Conservation (phyloP, 768 basidiomycete genomes). For the Paxillus involutus region DNA sequence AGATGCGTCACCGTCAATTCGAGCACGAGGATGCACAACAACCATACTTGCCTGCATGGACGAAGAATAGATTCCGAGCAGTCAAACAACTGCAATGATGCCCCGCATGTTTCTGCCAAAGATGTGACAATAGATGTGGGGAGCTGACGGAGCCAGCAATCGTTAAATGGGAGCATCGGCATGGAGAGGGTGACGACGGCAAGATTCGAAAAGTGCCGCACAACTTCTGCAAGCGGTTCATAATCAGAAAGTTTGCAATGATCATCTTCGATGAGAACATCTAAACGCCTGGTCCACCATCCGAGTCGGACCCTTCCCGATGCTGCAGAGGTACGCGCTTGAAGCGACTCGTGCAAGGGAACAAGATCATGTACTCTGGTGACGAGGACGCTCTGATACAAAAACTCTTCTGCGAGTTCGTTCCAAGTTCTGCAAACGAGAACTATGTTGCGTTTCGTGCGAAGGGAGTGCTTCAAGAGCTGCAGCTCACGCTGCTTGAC, state of each 20-base stretch:
- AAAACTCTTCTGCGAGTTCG: conserved; percentile 17
- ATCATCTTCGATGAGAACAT: conserved; percentile 25
- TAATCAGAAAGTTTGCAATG: conserved; percentile 25
- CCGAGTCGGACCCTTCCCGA: conserved; percentile 11
- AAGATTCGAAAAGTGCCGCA: conserved; percentile 27
- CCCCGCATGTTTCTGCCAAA: conserved; percentile 25
- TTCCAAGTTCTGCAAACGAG: conserved; percentile 28
- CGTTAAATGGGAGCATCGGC: conserved; percentile 23
- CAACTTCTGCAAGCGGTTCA: conserved; percentile 18
- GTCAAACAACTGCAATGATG: conserved; percentile 26
- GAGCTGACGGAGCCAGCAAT: conserved; percentile 27
- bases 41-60: conserved; percentile 24
- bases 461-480: conserved; percentile 20
- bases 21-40: not conserved
- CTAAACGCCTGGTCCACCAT: conserved; percentile 29
- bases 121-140: conserved; percentile 19
- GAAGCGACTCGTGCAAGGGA: conserved; percentile 14
- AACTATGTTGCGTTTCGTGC: conserved; percentile 18
- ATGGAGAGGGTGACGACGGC: conserved; percentile 24
- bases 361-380: conserved; percentile 16
- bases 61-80: conserved; percentile 30
- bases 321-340: conserved; percentile 3
- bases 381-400: conserved; percentile 24
- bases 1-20: not conserved
- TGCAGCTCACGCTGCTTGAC: conserved; percentile 14